A percentile compares a stretch with the other conserved stretches of the same genome.
These are phyloP conservation scores for Pythium plurisporium DNA, from an alignment of 352 stramenopile species.

Conservation along the genomic window DNA sequence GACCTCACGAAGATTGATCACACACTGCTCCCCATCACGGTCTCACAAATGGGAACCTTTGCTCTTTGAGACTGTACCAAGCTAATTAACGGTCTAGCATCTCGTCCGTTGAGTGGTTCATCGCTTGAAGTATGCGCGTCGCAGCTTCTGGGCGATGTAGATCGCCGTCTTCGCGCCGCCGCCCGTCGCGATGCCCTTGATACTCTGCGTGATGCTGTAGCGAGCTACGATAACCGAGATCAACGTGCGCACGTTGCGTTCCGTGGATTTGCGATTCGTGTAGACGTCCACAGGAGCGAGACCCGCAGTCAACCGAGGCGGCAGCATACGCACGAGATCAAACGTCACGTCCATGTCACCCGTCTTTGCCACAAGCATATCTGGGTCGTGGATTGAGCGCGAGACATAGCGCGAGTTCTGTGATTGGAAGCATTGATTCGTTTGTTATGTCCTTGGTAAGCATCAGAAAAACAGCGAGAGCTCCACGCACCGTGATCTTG, in stretches of 20 bases:
- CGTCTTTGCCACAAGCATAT: slow-evolving; percentile 49
- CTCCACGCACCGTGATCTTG: slow-evolving; percentile 57
- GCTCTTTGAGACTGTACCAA: not conserved
- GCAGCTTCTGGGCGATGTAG: slow-evolving; percentile 83
- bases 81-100: not conserved
- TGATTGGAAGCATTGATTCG: not conserved
- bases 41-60: not conserved
- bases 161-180: slow-evolving; percentile 72
- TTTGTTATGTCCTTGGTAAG: not conserved
- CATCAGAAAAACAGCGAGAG: not conserved
- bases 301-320: slow-evolving; percentile 41
- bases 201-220: slow-evolving; percentile 86
- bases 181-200: slow-evolving; percentile 85
- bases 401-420: slow-evolving; percentile 68
- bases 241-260: slow-evolving; percentile 62
- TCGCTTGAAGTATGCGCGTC: slow-evolving; percentile 74
- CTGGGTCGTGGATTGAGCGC: slow-evolving; percentile 37
- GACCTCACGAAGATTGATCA: too few relatives aligned
- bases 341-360: slow-evolving; percentile 29
- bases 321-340: slow-evolving; percentile 47
- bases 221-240: slow-evolving; percentile 69
- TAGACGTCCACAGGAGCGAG: slow-evolving; percentile 29
- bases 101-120: too few relatives aligned
- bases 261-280: slow-evolving; percentile 31
- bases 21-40: too few relatives aligned